phyloP scores from a whole-genome alignment of 257 asterid genomes.

The Marsdenia floribunda region DNA sequence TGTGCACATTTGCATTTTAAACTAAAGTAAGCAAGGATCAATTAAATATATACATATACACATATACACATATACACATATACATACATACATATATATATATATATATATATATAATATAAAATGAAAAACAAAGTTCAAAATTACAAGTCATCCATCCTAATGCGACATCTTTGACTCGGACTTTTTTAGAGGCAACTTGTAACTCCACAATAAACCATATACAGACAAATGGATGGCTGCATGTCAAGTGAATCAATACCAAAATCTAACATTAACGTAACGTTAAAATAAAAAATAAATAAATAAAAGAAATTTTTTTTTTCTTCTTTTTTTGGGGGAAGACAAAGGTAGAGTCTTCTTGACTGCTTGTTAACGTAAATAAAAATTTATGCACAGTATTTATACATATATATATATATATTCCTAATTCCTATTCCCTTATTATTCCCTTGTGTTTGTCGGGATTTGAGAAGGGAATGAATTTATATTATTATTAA shows the following conservation, averaged over 20 bases:
- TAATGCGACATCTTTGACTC: background rate
- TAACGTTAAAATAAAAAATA: background rate
- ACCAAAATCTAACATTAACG: background rate
- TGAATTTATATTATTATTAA: background rate
- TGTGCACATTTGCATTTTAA: no score
- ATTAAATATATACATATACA: no score
- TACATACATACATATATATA: no score
- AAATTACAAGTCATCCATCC: background rate
- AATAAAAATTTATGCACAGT: constrained; percentile 3
- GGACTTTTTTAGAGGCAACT: background rate
- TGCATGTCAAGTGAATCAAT: background rate
- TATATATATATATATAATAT: background rate
- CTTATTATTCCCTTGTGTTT: constrained; percentile 10
- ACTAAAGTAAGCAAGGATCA: background rate
- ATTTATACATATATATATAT: no score
- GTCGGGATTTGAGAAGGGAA: constrained; percentile 23
- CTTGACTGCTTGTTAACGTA: constrained; percentile 32
- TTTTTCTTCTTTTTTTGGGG: background rate
- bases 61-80: no score
- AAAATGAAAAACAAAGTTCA: background rate
- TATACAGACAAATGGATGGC: background rate
- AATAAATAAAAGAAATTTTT: background rate
- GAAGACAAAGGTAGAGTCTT: constrained; percentile 3
- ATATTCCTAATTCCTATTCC: constrained; percentile 13
- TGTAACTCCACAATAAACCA: background rate